Base-by-base conservation (phyloP, 139 green algal genomes). In the Raphidocelis subcapitata region DNA sequence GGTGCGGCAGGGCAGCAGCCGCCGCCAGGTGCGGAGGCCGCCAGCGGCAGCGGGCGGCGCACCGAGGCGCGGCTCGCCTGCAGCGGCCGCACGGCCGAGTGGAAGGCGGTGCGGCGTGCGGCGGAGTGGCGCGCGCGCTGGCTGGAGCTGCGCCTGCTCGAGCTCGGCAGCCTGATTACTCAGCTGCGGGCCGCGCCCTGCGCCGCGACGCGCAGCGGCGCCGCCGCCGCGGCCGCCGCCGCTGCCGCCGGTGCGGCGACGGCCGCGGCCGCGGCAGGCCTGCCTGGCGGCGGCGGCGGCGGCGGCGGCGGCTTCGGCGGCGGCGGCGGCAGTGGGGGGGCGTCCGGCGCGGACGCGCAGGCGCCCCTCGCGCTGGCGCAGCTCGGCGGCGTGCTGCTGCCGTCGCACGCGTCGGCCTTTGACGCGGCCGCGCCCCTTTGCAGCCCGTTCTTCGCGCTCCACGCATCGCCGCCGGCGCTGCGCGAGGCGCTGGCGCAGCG, bases 61-160 rank as follows among this genome's bases (percentile, higher is more conserved):
- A n/a, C n/a, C n/a, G n/a, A 59, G 26, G 4, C 8, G 41, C 18
- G n/a, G 29, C 24, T 52, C 3, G 37, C 33, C 26, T n/a, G 47
- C 20, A 41, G 26, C 44, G 31, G 44, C 15, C 8, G 35, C n/a
- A 79, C 33, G n/a, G 41, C 46, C 2, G 82, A 82, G 15, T 84
- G 82, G 79, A 67, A 68, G 56, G 46, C 61, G 26, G 74, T 64
- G 0, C 26, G 76, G 24, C 62, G 60, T 20, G 70, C 79, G 3
- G 68, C 81, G 1, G 62, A 80, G 52, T 81, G 73, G 74, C 73
- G 80, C 35, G 83, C 74, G 46, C 57, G 67, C 8, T 89, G 84
- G 84, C 75, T 89, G 44, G 74, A 84, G 68, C 63, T 81, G 31
- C 84, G 84, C 28, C 73, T 86, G 61, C 66, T 28, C 24, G 80